phyloP scores from a whole-genome alignment of 495 filamentous ascomycete species.

The Hypoxylon intermedium region DNA sequence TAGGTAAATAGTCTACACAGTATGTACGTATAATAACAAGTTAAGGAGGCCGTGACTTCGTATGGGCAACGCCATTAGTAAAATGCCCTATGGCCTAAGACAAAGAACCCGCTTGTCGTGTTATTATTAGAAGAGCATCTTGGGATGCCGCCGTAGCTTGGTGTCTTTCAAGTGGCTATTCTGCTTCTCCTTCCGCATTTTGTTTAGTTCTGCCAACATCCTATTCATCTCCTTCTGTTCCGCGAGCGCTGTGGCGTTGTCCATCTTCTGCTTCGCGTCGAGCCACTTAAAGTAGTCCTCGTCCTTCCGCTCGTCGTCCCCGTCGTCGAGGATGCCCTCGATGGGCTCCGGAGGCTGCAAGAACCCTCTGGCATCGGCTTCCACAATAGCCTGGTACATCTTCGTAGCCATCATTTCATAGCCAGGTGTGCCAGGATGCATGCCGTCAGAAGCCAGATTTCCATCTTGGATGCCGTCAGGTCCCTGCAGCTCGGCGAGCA shows the following conservation, averaged over 20 bases:
- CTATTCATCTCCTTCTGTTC: constrained; percentile 38
- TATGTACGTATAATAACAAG: constrained; percentile 26
- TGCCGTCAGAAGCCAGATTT: constrained; percentile 44
- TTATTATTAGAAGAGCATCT: constrained; percentile 37
- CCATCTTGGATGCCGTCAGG: constrained; percentile 42
- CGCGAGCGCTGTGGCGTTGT: constrained; percentile 24
- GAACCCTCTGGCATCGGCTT: constrained; percentile 41
- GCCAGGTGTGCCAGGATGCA: constrained; percentile 44
- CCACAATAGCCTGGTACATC: constrained; percentile 42
- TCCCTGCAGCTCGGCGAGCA: constrained; percentile 46
- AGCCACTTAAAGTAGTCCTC: constrained; percentile 34
- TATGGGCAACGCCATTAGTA: constrained; percentile 19
- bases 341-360: constrained; percentile 39
- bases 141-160: constrained; percentile 34
- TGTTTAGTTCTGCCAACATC: constrained; percentile 43
- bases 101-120: constrained; percentile 30
- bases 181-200: constrained; percentile 31
- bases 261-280: constrained; percentile 25
- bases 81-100: constrained; percentile 23
- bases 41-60: constrained; percentile 33
- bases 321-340: constrained; percentile 39
- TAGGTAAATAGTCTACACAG: constrained; percentile 34
- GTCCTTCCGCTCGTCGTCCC: constrained; percentile 41
- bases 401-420: constrained; percentile 50
- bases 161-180: constrained; percentile 20